Evolutionary conservation across 306 rosid genomes (phyloP), one percentile per base, ranked within the genome.

Genomic region (Quercus agrifolia): DNA sequence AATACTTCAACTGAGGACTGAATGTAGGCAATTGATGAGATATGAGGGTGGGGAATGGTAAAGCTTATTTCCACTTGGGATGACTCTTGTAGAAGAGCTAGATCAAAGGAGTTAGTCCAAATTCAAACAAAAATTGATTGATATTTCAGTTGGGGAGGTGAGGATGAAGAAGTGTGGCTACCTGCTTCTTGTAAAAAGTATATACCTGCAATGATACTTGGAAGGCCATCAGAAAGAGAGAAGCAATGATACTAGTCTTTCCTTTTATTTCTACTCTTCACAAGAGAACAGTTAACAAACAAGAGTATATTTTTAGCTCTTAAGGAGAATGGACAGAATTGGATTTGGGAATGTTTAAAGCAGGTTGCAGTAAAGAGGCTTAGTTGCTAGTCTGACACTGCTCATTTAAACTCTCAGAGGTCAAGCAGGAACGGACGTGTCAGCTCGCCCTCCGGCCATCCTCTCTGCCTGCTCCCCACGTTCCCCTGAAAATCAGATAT

Each of bases 391-490:
- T 23, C 33, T 38, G 57, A 31, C 21, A 19, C 51, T 67, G 27
- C 52, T 19, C 51, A 35, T 8, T 18, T 35, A 14, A 9, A 35
- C 21, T 62, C 77, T 46, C 75, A 77, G 28, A 54, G 74, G 27
- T 80, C 75, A 88, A 44, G 81, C 74, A 66, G 64, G 6, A 70
- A 82, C 44, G 15, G 80, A 18, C 64, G 80, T 19, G 70, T 92
- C 98, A 33, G 80, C 77, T 79, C 70, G 75, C 8, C 96, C 97
- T 52, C 98, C 98, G 0, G 85, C 80, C 98, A 95, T 95, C 85
- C 86, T 89, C 86, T 91, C 98, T 0, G 96, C 99, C 73, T 56
- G 66, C 63, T 92, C 93, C 64, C 97, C 98, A 4, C 97, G 97
- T 81, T 95, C 98, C 19, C 97, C 97, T 95, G 89, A 70, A 71